Percentiles rank a stretch among this genome's conserved stretches.
Evolutionary conservation across 148 eudicot species (phyloP).

Genomic region (Gaultheria prostrata): DNA sequence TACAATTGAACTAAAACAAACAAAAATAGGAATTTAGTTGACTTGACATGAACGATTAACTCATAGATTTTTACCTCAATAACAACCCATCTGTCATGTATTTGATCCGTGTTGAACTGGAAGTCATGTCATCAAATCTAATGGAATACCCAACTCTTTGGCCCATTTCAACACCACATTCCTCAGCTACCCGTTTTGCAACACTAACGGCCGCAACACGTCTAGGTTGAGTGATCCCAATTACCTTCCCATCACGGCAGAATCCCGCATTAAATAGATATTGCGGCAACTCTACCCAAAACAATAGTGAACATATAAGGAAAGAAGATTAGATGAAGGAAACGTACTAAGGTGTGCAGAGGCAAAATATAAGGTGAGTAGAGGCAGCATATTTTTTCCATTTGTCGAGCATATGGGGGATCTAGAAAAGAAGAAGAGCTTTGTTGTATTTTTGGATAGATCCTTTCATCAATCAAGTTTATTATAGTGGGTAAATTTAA

Average conservation of each 20-base stretch:
- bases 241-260: constrained; percentile 60
- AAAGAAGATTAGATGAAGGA: background rate
- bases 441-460: background rate
- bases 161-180: constrained; percentile 76
- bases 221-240: constrained; percentile 96
- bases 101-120: constrained; percentile 77
- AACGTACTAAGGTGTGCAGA: background rate
- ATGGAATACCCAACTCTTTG: constrained; percentile 88
- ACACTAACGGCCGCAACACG: constrained; percentile 95
- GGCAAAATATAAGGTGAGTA: background rate
- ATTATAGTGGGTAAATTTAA: background rate
- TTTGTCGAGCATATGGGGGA: background rate
- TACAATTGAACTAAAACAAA: background rate
- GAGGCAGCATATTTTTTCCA: background rate
- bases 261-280: constrained; percentile 70
- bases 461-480: background rate
- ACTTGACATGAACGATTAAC: background rate
- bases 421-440: background rate
- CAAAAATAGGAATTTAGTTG: background rate
- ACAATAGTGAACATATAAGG: background rate
- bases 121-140: constrained; percentile 89
- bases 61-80: constrained; percentile 52
- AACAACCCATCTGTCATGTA: constrained; percentile 97
- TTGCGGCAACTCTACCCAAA: constrained; percentile 68
- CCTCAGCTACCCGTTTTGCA: constrained; percentile 96